These are phyloP conservation scores for Tillandsia leiboldiana DNA, from an alignment of 176 grass and related monocot species.

Conservation along the genomic window DNA sequence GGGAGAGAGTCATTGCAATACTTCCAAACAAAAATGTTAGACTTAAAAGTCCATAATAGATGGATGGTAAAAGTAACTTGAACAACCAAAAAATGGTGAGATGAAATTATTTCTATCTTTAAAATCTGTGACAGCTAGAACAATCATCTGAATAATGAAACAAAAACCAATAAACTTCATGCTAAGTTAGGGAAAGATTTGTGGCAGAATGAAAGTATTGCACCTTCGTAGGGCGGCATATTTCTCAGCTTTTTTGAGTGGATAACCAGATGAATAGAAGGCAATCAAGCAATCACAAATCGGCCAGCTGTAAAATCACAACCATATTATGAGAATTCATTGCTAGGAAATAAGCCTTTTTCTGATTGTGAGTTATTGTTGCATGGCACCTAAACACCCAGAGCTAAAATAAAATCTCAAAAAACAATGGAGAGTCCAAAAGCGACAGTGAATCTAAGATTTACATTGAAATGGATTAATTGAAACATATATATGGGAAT, in stretches of 20 bases:
- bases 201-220: constrained; percentile 14
- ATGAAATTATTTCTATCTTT: background rate
- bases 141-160: background rate
- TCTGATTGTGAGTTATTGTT: background rate
- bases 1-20: background rate
- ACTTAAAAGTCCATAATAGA: too few relatives aligned
- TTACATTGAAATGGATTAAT: background rate
- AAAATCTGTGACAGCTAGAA: background rate
- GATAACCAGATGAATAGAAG: constrained; percentile 88
- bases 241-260: constrained; percentile 71
- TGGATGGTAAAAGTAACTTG: background rate
- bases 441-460: background rate
- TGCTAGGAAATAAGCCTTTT: constrained; percentile 2
- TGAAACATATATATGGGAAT: too few relatives aligned
- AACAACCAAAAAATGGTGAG: background rate
- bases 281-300: constrained; percentile 89
- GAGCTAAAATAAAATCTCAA: background rate
- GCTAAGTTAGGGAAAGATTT: background rate
- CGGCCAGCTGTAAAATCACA: constrained; percentile 61
- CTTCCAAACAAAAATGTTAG: too few relatives aligned
- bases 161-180: constrained; percentile 10
- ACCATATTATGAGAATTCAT: background rate
- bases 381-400: constrained; percentile 8
- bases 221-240: constrained; percentile 75
- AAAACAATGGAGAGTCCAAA: background rate